A percentile compares a stretch with the other conserved stretches of the same genome.
Conservation (phyloP, 345 rosid genomes). For the Mallotus nudiflorus region DNA sequence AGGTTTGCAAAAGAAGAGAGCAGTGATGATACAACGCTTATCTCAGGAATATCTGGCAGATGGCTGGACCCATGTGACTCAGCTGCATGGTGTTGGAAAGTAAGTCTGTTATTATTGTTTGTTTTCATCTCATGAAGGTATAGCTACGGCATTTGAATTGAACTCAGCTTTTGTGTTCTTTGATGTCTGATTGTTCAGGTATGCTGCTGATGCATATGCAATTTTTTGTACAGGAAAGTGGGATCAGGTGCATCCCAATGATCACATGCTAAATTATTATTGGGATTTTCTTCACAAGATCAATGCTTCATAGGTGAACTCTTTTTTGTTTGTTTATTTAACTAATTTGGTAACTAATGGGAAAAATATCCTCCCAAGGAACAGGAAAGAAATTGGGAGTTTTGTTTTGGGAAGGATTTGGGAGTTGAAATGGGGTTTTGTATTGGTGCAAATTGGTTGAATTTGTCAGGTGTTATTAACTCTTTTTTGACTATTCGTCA, state of each 20-base stretch:
- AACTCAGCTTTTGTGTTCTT: background rate
- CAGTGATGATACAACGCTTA: slow-evolving; percentile 51
- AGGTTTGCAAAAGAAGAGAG: slow-evolving; percentile 62
- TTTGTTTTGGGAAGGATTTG: background rate
- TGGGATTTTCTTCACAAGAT: slow-evolving; percentile 53
- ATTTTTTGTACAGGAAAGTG: slow-evolving; percentile 87
- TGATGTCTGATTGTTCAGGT: slow-evolving; percentile 40
- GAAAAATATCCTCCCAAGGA: background rate
- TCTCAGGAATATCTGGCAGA: slow-evolving; percentile 66
- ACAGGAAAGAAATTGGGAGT: background rate
- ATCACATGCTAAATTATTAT: slow-evolving; percentile 69
- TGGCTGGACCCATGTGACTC: slow-evolving; percentile 79
- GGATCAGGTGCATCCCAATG: slow-evolving; percentile 59
- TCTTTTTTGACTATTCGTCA: no score
- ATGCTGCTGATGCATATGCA: slow-evolving; percentile 88
- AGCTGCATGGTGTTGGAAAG: slow-evolving; percentile 78
- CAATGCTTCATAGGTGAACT: background rate
- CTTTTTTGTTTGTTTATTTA: no score
- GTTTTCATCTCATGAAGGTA: background rate
- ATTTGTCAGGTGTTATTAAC: no score
- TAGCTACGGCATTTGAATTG: background rate
- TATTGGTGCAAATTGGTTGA: no score
- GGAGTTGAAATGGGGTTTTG: no score
- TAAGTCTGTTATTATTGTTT: slow-evolving; percentile 23
- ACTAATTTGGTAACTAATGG: no score